These are phyloP conservation scores for Colletotrichum somersetense DNA, from an alignment of 2,329 filamentous ascomycete species.

Conservation along the genomic window DNA sequence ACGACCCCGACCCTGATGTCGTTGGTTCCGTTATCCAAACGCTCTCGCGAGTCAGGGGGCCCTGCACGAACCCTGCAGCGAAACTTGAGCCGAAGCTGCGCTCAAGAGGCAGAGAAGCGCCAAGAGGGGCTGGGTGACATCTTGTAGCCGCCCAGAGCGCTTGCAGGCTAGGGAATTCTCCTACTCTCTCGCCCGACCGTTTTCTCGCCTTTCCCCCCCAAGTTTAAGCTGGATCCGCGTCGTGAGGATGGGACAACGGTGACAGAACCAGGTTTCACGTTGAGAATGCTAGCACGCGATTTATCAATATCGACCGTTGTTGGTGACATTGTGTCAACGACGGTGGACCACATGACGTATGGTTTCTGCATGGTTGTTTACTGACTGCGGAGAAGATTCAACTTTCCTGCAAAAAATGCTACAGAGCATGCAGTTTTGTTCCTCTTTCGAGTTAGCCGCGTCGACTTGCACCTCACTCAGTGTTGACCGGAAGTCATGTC, in stretches of 20 bases:
- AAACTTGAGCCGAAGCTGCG: conserved; percentile 7
- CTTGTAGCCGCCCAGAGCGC: conserved; percentile 33
- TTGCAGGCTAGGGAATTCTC: conserved; percentile 35
- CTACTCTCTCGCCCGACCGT: conserved; percentile 4
- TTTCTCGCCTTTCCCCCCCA: conserved; percentile 10
- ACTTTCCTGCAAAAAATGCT: not conserved
- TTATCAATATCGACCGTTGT: conserved; percentile 40
- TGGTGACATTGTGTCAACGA: conserved; percentile 26
- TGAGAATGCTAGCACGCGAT: conserved; percentile 37
- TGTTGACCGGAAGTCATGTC: conserved; percentile 6
- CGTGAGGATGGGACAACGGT: conserved; percentile 36
- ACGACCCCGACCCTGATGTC: not conserved
- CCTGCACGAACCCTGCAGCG: conserved; percentile 34
- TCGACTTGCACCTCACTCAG: not conserved
- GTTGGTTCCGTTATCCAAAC: conserved; percentile 5
- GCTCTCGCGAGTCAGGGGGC: conserved; percentile 35
- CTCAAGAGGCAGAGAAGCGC: conserved; percentile 19
- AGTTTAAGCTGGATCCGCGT: conserved; percentile 31
- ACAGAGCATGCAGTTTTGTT: not conserved
- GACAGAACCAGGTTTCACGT: conserved; percentile 39
- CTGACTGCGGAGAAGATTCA: not conserved
- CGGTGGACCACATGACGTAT: conserved; percentile 38
- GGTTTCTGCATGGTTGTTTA: conserved; percentile 1
- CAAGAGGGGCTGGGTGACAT: conserved; percentile 18
- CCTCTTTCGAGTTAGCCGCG: not conserved